These are phyloP conservation scores for Aspergillus mulundensis DNA, from an alignment of 495 filamentous ascomycete genomes.

Conservation along the genomic window DNA sequence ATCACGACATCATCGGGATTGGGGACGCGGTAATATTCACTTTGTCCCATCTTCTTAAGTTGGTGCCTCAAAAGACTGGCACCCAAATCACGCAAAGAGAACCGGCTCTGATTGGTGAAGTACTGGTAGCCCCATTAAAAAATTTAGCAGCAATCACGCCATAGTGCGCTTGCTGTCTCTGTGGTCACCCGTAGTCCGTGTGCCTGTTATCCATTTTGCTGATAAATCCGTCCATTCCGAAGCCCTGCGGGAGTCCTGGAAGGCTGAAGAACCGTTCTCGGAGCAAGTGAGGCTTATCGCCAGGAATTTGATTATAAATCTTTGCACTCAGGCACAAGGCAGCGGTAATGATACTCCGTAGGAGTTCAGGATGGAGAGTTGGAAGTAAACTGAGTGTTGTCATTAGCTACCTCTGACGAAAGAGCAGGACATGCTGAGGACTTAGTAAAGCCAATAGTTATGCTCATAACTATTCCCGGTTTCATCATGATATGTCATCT, in stretches of 20 bases:
- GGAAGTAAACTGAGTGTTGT: background rate
- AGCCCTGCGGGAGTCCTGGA: conserved; percentile 9
- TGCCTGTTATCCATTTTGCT: conserved; percentile 16
- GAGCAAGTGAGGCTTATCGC: background rate
- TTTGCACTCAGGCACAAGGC: background rate
- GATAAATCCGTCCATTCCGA: conserved; percentile 24
- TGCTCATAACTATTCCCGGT: background rate
- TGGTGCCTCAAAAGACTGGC: too few species aligned
- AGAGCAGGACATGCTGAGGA: background rate
- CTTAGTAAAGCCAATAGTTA: background rate
- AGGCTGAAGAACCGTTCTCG: conserved; percentile 10
- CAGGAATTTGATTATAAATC: conserved; percentile 11
- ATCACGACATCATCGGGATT: conserved; percentile 35
- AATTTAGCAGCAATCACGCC: conserved; percentile 42
- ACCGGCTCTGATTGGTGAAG: too few species aligned
- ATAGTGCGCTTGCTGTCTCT: conserved; percentile 33
- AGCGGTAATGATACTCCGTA: too few species aligned
- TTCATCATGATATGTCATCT: background rate
- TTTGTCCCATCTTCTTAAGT: conserved; percentile 12
- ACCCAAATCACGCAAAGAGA: background rate
- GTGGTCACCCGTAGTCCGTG: conserved; percentile 17
- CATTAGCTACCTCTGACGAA: conserved; percentile 8
- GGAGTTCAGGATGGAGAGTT: too few species aligned
- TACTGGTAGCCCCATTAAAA: conserved; percentile 9
- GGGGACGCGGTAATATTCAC: conserved; percentile 22